A percentile compares a stretch with the other conserved stretches of the same genome.
phyloP scores from a whole-genome alignment of 2,329 filamentous ascomycete species.

The Waltergamsia citrina region DNA sequence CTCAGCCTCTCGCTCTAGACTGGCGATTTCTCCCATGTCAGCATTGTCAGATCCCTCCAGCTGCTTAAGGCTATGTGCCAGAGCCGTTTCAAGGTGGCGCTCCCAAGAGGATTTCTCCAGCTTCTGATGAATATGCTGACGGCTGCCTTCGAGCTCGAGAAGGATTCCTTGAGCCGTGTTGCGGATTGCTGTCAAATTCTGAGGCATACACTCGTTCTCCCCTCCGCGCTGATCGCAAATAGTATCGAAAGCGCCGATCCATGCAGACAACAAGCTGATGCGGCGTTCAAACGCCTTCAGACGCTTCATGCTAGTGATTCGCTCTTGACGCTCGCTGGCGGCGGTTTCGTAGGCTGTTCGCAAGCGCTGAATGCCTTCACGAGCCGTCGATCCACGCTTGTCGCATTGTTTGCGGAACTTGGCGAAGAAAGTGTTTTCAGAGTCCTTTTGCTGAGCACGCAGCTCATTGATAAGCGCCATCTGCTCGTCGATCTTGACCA shows the following conservation, averaged over 20 bases:
- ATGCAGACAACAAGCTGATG: constrained; percentile 77
- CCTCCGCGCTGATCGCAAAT: constrained; percentile 56
- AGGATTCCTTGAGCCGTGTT: constrained; percentile 86
- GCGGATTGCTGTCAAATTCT: constrained; percentile 64
- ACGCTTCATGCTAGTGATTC: constrained; percentile 70
- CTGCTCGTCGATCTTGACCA: constrained; percentile 99
- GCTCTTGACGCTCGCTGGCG: constrained; percentile 66
- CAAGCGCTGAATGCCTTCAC: constrained; percentile 73
- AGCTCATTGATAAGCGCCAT: constrained; percentile 95
- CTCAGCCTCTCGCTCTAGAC: constrained; percentile 73
- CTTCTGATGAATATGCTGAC: constrained; percentile 83
- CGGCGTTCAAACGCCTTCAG: constrained; percentile 74
- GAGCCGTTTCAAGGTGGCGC: constrained; percentile 73
- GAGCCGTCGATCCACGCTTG: constrained; percentile 66
- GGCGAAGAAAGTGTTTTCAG: constrained; percentile 68
- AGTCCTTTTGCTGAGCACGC: constrained; percentile 84
- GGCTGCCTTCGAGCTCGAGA: constrained; percentile 78
- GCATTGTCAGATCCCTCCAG: constrained; percentile 46
- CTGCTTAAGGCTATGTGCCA: constrained; percentile 76
- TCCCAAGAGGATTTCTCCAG: constrained; percentile 80
- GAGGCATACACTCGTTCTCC: constrained; percentile 57
- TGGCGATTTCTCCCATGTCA: constrained; percentile 56
- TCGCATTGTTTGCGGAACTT: constrained; percentile 89
- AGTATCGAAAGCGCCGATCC: constrained; percentile 85
- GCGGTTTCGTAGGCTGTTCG: constrained; percentile 79